Conservation (phyloP, 306 rosid genomes). For the Acacia melanoxylon region DNA sequence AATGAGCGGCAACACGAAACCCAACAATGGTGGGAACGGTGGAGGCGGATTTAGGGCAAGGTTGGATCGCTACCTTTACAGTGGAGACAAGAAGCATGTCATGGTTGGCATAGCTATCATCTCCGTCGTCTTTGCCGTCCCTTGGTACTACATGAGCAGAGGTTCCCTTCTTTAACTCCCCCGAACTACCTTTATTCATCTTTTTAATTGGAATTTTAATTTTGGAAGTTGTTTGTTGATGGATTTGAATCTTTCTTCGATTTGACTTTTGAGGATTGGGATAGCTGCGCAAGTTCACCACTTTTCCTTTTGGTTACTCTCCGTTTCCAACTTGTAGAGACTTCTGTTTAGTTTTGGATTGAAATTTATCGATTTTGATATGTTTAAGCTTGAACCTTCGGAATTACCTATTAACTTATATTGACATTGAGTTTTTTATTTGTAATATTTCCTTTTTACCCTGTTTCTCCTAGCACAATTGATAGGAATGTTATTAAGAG, state of each 20-base stretch:
- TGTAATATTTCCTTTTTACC: not conserved
- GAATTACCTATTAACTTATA: not conserved
- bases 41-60: conserved; percentile 59
- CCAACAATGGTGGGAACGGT: conserved; percentile 23
- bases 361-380: not conserved
- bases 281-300: not conserved
- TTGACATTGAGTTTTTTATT: not conserved
- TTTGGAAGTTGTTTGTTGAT: not conserved
- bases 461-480: not conserved
- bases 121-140: conserved; percentile 57
- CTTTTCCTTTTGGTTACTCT: not conserved
- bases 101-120: conserved; percentile 69
- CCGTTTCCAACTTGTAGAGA: not conserved
- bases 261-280: not conserved
- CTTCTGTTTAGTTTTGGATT: not conserved
- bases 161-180: conserved; percentile 32
- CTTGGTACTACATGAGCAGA: conserved; percentile 75
- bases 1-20: conserved; percentile 62
- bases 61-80: conserved; percentile 65
- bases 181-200: not conserved
- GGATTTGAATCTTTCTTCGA: not conserved
- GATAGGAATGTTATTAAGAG: not conserved
- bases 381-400: not conserved
- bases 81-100: conserved; percentile 92
- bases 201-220: not conserved